Base-by-base conservation (phyloP, 441 rosid species). In the Gossypium gossypioides region DNA sequence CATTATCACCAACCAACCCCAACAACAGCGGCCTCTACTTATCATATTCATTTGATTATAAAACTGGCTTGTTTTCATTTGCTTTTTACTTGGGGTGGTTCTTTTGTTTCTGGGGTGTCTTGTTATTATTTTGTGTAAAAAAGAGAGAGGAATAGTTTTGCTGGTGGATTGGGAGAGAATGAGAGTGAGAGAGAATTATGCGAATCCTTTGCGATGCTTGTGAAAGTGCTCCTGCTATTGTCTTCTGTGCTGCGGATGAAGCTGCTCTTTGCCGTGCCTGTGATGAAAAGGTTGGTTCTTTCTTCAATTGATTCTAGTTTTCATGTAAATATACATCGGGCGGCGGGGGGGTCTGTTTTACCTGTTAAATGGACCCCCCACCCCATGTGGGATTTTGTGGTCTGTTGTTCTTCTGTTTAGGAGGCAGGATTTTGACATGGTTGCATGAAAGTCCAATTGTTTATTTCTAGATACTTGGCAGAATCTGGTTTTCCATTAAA, bases 161-260 rank as follows among this genome's bases (percentile, higher is more conserved):
- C 29, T 54, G 50, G 24, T 52, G 76, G 52, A 50, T 42, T 52
- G 72, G 71, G 73, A 77, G 69, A 78, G 80, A 9, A 86, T 81
- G 88, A 82, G 75, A 83, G 78, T 72, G 51, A 56, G 69, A 78
- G 79, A 44, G 65, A 82, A 80, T 27, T 67, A 90, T 90, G 97
- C 85, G 90, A 67, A 86, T 85, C 64, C 83, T 92, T 75, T 90
- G 97, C 76, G 95, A 92, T 75, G 85, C 85, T 15, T 92, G 97
- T 72, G 96, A 92, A 81, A 85, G 86, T 59, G 89, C 93, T 68
- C 88, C 91, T 56, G 97, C 97, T 18, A 68, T 81, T 60, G 82
- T 88, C 55, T 92, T 90, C 83, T 92, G 95, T 69, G 95, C 96
- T 24, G 95, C 92, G 34, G 93, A 90, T 75, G 95, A 90, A 82